Conservation (phyloP, 495 filamentous ascomycete species). For the Neurospora sp. region DNA sequence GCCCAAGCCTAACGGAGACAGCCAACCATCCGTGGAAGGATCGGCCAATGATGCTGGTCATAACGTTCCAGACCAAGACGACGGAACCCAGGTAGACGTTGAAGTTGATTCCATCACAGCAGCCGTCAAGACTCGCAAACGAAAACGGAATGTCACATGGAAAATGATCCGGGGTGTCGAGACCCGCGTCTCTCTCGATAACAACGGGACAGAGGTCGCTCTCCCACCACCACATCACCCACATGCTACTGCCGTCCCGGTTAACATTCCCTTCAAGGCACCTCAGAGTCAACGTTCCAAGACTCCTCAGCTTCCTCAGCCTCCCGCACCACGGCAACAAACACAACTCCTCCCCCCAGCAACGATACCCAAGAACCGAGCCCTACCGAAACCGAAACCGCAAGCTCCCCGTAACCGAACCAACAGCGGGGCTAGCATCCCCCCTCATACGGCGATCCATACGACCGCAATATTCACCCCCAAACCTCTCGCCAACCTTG, state of each 20-base stretch:
- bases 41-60: background rate
- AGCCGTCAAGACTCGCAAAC: conserved; percentile 30
- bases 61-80: background rate
- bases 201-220: background rate
- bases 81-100: background rate
- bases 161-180: conserved; percentile 31
- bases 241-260: background rate
- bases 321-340: background rate
- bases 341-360: background rate
- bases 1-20: background rate
- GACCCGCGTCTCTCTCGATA: conserved; percentile 14
- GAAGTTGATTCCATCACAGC: conserved; percentile 23
- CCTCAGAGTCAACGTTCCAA: background rate
- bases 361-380: background rate
- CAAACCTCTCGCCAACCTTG: background rate
- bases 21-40: background rate
- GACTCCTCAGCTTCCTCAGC: background rate
- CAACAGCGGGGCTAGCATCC: background rate
- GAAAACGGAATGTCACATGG: conserved; percentile 24
- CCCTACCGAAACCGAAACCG: background rate
- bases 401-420: background rate
- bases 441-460: background rate
- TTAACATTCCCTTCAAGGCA: background rate
- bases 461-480: background rate
- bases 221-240: background rate